Percentiles rank a stretch among this genome's conserved stretches.
These are phyloP conservation scores for Fomitopsis serialis DNA, from an alignment of 768 basidiomycete genomes.

Conservation along the genomic window DNA sequence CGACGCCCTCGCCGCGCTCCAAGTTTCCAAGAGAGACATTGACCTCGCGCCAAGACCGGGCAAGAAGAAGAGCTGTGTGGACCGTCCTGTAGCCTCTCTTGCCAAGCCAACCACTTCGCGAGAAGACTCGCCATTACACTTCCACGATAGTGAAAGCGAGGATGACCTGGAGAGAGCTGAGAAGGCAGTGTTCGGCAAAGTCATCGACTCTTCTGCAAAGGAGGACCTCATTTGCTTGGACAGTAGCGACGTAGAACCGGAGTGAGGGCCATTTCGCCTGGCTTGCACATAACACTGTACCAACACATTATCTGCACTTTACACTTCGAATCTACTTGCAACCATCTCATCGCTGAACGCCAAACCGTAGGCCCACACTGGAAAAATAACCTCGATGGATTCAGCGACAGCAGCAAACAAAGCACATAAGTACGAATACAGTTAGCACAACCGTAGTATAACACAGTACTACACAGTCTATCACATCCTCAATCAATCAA, in stretches of 20 bases:
- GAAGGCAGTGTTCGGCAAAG: conserved; percentile 7
- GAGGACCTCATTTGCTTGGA: conserved; percentile 21
- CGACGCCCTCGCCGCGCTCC: conserved; percentile 47
- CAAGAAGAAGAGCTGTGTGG: conserved; percentile 38
- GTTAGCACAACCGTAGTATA: background rate
- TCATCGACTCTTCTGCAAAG: conserved; percentile 2
- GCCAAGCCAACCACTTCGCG: conserved; percentile 14
- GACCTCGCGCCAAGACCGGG: conserved; percentile 62
- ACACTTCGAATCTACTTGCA: no score
- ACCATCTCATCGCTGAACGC: no score
- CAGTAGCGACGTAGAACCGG: conserved; percentile 15
- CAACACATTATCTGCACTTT: no score
- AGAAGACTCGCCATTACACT: conserved; percentile 9
- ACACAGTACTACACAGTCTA: no score
- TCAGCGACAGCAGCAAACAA: background rate
- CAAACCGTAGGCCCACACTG: no score
- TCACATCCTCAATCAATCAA: conserved; percentile 45
- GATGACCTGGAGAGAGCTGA: conserved; percentile 23
- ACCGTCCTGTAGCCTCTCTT: conserved; percentile 49
- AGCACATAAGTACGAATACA: background rate
- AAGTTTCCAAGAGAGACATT: conserved; percentile 45
- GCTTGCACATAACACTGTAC: background rate
- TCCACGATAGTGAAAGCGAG: conserved; percentile 25
- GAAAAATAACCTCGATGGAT: background rate
- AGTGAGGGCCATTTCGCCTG: background rate